Evolutionary conservation across 805 yeast species (phyloP).

Genomic region (Candida pseudoglaebosa): DNA sequence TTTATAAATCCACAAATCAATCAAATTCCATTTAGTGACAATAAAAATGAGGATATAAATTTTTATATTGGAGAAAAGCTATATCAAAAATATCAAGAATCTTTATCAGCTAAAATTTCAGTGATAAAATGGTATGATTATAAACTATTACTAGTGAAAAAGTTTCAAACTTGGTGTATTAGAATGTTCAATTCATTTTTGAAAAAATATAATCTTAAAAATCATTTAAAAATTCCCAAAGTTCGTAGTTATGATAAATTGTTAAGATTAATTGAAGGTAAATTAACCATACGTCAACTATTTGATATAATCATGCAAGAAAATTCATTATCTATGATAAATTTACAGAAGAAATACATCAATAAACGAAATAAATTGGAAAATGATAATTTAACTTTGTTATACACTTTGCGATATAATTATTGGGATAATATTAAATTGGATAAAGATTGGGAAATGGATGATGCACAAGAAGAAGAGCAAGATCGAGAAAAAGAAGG

Average conservation of each 20-base stretch:
- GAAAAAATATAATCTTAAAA: constrained; percentile 20
- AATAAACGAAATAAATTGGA: constrained; percentile 4
- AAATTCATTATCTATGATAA: constrained; percentile 18
- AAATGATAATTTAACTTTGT: constrained; percentile 10
- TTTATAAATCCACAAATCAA: constrained; percentile 11
- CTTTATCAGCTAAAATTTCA: neutral
- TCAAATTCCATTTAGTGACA: constrained; percentile 1
- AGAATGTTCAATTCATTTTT: constrained; percentile 34
- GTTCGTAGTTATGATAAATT: constrained; percentile 22
- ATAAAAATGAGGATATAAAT: constrained; percentile 2
- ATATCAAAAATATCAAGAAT: constrained; percentile 2
- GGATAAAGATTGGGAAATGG: constrained; percentile 27
- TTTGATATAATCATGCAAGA: constrained; percentile 24
- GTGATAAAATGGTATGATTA: constrained; percentile 25
- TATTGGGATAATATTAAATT: constrained; percentile 34
- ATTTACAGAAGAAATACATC: constrained; percentile 11
- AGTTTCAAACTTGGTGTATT: constrained; percentile 33
- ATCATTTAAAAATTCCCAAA: constrained; percentile 13
- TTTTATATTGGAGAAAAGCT: constrained; percentile 2
- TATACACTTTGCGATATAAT: constrained; percentile 24
- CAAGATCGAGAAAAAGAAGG: constrained; percentile 3
- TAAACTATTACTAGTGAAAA: constrained; percentile 19
- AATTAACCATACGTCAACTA: constrained; percentile 20
- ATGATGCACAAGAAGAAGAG: constrained; percentile 10
- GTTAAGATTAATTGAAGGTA: constrained; percentile 17